Conservation (phyloP, 2,329 filamentous ascomycete genomes). For the Fulvia fulva region DNA sequence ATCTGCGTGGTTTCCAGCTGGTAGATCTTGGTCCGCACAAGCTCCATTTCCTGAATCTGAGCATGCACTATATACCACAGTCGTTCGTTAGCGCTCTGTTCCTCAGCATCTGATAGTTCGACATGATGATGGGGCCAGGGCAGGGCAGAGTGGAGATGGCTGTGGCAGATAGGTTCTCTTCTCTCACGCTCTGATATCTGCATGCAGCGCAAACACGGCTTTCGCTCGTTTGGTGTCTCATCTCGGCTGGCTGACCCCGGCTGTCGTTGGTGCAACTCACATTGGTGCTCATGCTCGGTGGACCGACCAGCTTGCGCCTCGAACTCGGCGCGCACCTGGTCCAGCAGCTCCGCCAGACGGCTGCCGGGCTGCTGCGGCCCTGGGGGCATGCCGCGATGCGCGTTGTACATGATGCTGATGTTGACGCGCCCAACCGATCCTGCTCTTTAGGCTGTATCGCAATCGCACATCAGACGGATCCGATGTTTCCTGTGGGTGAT, state of each 20-base stretch:
- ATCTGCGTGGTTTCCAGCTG: constrained; percentile 87
- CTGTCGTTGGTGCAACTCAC: constrained; percentile 55
- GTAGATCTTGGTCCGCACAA: constrained; percentile 90
- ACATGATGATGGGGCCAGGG: not conserved
- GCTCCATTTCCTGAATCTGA: constrained; percentile 91
- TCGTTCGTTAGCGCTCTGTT: constrained; percentile 15
- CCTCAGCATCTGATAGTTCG: not conserved
- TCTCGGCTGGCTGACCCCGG: not conserved
- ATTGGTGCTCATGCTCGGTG: constrained; percentile 87
- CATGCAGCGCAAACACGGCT: not conserved
- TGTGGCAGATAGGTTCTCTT: not conserved
- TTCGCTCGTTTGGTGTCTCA: not conserved
- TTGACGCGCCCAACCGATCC: constrained; percentile 9
- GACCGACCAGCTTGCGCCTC: constrained; percentile 68
- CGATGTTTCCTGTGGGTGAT: not conserved
- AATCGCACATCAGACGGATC: not conserved
- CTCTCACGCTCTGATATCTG: not conserved
- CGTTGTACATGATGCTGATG: constrained; percentile 67
- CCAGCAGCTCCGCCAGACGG: constrained; percentile 86
- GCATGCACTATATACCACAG: constrained; percentile 62
- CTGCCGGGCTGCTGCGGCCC: constrained; percentile 58
- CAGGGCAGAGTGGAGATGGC: not conserved
- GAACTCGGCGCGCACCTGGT: constrained; percentile 86
- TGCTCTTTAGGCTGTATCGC: constrained; percentile 20
- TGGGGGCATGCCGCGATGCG: constrained; percentile 74